phyloP scores from a whole-genome alignment of 2,329 filamentous ascomycete species.

The Exophiala spinifera region DNA sequence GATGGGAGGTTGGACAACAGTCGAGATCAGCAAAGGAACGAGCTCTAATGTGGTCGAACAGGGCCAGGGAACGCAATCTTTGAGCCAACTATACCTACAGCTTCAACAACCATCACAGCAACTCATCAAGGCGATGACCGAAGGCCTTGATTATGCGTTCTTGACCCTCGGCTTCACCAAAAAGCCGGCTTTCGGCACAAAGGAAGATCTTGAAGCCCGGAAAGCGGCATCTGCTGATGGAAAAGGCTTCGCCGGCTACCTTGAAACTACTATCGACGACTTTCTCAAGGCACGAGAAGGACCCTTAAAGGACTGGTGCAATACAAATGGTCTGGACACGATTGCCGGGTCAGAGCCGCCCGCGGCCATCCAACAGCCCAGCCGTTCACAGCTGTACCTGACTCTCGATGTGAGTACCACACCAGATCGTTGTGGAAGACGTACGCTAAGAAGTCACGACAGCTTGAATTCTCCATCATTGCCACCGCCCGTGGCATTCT shows the following conservation, averaged over 20 bases:
- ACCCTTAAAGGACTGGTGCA: conserved; percentile 20
- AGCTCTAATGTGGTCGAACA: neutral
- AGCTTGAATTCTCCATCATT: conserved; percentile 66
- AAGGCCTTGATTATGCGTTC: conserved; percentile 22
- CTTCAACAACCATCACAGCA: conserved; percentile 4
- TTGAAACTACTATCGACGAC: conserved; percentile 15
- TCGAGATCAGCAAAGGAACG: conserved; percentile 4
- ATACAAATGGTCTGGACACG: conserved; percentile 51
- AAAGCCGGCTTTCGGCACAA: conserved; percentile 17
- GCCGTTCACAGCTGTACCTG: conserved; percentile 24
- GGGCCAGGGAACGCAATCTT: conserved; percentile 10
- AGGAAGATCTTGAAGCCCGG: conserved; percentile 10
- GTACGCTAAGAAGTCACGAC: conserved; percentile 57
- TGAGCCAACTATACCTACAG: conserved; percentile 15
- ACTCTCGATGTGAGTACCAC: conserved; percentile 27
- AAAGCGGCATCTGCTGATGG: conserved; percentile 4
- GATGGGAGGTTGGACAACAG: conserved; percentile 16
- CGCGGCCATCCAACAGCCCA: conserved; percentile 29
- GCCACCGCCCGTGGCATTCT: conserved; percentile 59
- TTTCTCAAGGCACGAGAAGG: conserved; percentile 15
- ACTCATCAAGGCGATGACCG: conserved; percentile 16
- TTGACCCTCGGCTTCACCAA: conserved; percentile 15
- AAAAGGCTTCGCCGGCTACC: conserved; percentile 12
- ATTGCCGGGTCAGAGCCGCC: conserved; percentile 45
- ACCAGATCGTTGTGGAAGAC: neutral